Conservation (phyloP, 2,329 filamentous ascomycete genomes). For the Cercospora berteroae region DNA sequence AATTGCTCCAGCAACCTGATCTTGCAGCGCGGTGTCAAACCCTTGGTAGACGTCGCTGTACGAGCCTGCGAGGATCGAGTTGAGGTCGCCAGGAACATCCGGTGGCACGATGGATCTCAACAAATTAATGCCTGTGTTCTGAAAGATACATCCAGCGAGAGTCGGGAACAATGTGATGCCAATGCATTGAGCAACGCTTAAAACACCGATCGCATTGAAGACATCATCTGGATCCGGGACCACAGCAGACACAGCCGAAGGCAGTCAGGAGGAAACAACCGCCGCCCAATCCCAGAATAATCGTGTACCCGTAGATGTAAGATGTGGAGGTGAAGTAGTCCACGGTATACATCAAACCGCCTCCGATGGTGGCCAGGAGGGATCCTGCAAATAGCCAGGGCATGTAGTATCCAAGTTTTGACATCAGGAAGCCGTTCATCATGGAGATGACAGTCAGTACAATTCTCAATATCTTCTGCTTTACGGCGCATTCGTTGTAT, state of each 20-base stretch:
- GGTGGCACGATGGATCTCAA: neutral
- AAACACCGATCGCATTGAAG: neutral
- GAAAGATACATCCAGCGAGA: neutral
- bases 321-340: neutral
- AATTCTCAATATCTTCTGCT: neutral
- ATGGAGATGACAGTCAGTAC: neutral
- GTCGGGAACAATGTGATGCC: neutral
- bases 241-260: neutral
- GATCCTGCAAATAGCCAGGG: neutral
- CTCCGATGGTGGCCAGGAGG: neutral
- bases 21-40: neutral
- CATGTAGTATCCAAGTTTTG: neutral
- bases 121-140: neutral
- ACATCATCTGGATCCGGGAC: neutral
- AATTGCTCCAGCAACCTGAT: neutral
- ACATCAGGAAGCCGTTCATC: neutral
- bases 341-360: neutral
- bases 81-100: neutral
- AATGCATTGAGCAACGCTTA: neutral
- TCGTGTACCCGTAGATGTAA: neutral
- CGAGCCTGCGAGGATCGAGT: neutral
- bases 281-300: neutral
- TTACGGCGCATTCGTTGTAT: neutral
- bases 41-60: neutral
- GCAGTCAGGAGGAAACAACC: neutral